Evolutionary conservation across 2,329 filamentous ascomycete genomes (phyloP), one percentile per base, ranked within the genome.

Genomic region (Aspergillus sp.): DNA sequence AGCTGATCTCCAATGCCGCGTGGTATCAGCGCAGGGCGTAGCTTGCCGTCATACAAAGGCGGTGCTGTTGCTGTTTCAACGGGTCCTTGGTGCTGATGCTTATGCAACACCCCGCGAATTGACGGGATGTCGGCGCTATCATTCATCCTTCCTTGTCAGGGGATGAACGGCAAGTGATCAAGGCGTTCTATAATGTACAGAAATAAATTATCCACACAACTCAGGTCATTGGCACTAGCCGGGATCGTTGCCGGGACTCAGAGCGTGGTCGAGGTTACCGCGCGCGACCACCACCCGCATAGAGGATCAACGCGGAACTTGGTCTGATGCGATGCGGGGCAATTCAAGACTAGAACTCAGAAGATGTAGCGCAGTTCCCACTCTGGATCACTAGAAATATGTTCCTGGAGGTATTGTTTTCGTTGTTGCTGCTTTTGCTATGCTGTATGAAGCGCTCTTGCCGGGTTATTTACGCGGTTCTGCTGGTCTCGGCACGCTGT

Each of bases 1-100:
- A 45, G 44, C 49, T 47, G 49, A 50, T 53, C 19, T 25, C 50
- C 48, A 39, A 48, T 23, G 30, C 23, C 41, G 35, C 48, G 45
- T 10, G 50, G 37, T 46, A 44, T 44, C 23, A 27, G 9, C 27
- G 32, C 30, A 17, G 25, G 13, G 12, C 19, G 42, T 1, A 32
- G 4, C 6, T 12, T 3, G 23, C 19, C 37, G 9, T 15, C 15
- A 20, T 39, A 39, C 9, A 22, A 30, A 30, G 10, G 12, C 25
- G 9, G 17, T 39, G 37, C 37, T 39, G 37, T 19, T n/a, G 33
- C 17, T 17, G 15, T 23, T 43, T 30, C 41, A 25, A 25, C 20
- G 10, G 15, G 23, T 15, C 41, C 41, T 43, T 13, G 15, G 17
- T 12, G 15, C 15, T 39, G 37, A 19, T 39, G 19, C 6, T 10